Conservation (phyloP, 805 yeast species). For the Schwanniomyces pseudopolymorphus region DNA sequence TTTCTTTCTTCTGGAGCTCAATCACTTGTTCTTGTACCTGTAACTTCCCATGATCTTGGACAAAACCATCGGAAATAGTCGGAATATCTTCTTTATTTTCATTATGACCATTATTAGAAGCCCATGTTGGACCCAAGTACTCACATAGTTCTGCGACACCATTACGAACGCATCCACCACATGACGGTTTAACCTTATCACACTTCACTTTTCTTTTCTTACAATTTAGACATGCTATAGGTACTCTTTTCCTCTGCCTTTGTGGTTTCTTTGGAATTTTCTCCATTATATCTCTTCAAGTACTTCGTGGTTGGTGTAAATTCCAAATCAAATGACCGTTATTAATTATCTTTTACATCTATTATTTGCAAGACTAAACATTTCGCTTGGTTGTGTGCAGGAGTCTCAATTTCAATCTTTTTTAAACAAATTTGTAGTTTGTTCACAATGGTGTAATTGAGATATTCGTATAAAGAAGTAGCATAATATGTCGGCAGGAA, state of each 20-base stretch:
- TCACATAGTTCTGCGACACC: constrained; percentile 41
- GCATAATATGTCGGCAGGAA: constrained; percentile 57
- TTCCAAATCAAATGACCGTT: not conserved
- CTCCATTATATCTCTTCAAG: not conserved
- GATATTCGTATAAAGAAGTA: not conserved
- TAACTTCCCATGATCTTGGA: constrained; percentile 15
- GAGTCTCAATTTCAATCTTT: not conserved
- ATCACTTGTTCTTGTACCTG: constrained; percentile 20
- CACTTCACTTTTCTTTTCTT: constrained; percentile 44
- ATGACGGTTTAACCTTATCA: constrained; percentile 40
- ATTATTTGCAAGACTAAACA: not conserved
- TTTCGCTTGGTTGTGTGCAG: not conserved
- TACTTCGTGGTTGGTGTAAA: not conserved
- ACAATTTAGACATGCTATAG: constrained; percentile 41
- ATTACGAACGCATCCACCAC: constrained; percentile 41
- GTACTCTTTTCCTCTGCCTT: constrained; percentile 34
- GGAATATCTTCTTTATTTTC: not conserved
- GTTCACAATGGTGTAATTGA: not conserved
- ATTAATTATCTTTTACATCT: not conserved
- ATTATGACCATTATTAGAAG: constrained; percentile 6
- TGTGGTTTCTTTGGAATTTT: constrained; percentile 6
- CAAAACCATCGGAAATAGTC: constrained; percentile 6
- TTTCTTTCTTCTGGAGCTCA: constrained; percentile 25
- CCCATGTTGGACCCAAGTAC: constrained; percentile 42
- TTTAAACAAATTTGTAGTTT: not conserved